Base-by-base conservation (phyloP, 2,329 filamentous ascomycete genomes). In the Diaporthe sp. region DNA sequence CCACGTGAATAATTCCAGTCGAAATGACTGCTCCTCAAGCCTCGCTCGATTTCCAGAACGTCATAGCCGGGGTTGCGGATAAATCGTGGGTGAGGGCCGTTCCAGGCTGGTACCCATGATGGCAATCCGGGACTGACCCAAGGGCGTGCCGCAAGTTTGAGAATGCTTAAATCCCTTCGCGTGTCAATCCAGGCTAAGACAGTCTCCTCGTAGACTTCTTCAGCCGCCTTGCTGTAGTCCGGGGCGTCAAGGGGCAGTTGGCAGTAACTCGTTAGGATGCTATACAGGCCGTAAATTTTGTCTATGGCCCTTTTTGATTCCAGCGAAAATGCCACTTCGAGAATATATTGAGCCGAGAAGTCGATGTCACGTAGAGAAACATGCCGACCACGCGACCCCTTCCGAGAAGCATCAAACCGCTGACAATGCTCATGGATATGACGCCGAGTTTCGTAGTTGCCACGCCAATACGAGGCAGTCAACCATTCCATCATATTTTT, bases 91-190 rank as follows among this genome's bases (percentile, higher is more conserved):
- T 55, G 30, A 5, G 5, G 52, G 35, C 45, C 35, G 17, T 70
- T n/a, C 52, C 55, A 70, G 7, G 67, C 67, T 15, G 67, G 67
- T 10, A 70, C 67, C 67, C 67, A 70, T 8, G 67, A 70, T 19
- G 67, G 67, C 8, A 70, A 19, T 2, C 6, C 47, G 0, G 19
- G 10, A 5, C 33, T 6, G 3, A n/a, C 9, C 3, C 9, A 4
- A 22, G 52, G 38, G 22, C 67, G 54, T 47, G 67, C 54, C 13
- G 67, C 40, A 15, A 57, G 38, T 19, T 70, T 55, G 5, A 70
- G 5, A 10, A 58, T 70, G 28, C 52, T 70, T 17, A 70, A 12
- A 33, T 70, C 67, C 9, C 42, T 19, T 35, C 38, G 40, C 19
- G 38, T 35, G 2, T 12, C 15, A 5, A 70, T 58, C 52, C 67